A percentile compares a stretch with the other conserved stretches of the same genome.
Evolutionary conservation across 495 filamentous ascomycete species (phyloP).

Genomic region (Letharia columbiana): DNA sequence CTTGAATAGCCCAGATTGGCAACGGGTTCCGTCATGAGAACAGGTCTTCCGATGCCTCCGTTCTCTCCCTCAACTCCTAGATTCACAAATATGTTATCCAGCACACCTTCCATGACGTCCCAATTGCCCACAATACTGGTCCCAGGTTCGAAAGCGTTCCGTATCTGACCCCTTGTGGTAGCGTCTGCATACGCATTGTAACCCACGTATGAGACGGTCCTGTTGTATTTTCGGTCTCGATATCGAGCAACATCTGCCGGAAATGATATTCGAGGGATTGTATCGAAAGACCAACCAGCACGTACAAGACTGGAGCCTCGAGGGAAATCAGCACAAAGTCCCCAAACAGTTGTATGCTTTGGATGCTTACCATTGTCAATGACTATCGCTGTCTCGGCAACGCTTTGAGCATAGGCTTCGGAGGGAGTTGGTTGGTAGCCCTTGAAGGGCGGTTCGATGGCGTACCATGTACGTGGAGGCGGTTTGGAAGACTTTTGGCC

Average conservation of each 20-base stretch:
- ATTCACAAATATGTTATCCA: constrained; percentile 90
- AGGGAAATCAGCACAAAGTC: constrained; percentile 3
- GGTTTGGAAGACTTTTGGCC: constrained; percentile 40
- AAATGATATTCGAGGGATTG: constrained; percentile 63
- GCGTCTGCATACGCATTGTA: constrained; percentile 89
- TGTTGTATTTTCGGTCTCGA: constrained; percentile 81
- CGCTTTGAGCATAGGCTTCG: constrained; percentile 57
- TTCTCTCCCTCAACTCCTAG: constrained; percentile 69
- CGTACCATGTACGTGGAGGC: constrained; percentile 41
- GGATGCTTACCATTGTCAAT: constrained; percentile 81
- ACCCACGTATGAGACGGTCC: constrained; percentile 83
- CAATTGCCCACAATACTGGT: constrained; percentile 90
- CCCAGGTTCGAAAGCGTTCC: constrained; percentile 83
- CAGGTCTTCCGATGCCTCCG: constrained; percentile 69
- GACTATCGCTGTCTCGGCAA: constrained; percentile 66
- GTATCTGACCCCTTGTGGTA: constrained; percentile 80
- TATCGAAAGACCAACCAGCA: constrained; percentile 91
- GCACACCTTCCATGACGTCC: constrained; percentile 87
- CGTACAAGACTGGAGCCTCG: constrained; percentile 78
- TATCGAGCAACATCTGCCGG: constrained; percentile 91
- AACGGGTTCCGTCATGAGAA: constrained; percentile 94
- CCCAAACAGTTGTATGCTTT: background rate
- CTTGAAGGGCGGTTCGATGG: constrained; percentile 71
- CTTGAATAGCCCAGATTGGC: constrained; percentile 81
- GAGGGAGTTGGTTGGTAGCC: constrained; percentile 58